Evolutionary conservation across 345 rosid species (phyloP).

Genomic region (Acer yangbiense): DNA sequence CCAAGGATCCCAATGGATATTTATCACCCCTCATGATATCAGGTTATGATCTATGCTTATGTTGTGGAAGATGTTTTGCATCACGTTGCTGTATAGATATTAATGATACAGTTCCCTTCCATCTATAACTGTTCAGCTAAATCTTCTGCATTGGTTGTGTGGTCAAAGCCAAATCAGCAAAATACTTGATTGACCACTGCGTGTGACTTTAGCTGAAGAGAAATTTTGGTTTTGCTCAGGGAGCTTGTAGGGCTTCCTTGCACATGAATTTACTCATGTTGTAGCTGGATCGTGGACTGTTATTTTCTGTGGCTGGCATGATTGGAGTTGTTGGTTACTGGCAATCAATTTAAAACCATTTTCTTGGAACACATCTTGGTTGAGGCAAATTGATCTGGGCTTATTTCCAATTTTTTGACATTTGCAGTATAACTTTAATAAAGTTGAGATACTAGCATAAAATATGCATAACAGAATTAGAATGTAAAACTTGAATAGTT

Average conservation of each 20-base stretch:
- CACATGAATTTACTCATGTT: background rate
- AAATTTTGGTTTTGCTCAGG: background rate
- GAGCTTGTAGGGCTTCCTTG: background rate
- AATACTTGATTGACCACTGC: background rate
- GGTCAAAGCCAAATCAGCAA: background rate
- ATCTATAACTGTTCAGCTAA: background rate
- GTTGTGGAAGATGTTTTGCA: background rate
- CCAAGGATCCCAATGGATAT: conserved; percentile 92
- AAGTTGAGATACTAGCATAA: background rate
- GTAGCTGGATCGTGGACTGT: background rate
- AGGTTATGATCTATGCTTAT: conserved; percentile 46
- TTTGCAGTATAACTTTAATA: background rate
- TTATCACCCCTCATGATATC: conserved; percentile 98
- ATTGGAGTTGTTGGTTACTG: background rate
- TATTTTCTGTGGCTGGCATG: background rate
- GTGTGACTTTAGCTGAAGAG: background rate
- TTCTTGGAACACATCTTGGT: background rate
- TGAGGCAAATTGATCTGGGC: background rate
- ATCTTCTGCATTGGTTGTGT: background rate
- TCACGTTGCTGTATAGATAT: background rate
- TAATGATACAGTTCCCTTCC: background rate
- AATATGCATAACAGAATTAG: background rate
- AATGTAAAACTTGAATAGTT: background rate
- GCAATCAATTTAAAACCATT: background rate
- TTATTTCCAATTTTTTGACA: conserved; percentile 11